Base-by-base conservation (phyloP, 768 basidiomycete species). In the Boletales sp. region DNA sequence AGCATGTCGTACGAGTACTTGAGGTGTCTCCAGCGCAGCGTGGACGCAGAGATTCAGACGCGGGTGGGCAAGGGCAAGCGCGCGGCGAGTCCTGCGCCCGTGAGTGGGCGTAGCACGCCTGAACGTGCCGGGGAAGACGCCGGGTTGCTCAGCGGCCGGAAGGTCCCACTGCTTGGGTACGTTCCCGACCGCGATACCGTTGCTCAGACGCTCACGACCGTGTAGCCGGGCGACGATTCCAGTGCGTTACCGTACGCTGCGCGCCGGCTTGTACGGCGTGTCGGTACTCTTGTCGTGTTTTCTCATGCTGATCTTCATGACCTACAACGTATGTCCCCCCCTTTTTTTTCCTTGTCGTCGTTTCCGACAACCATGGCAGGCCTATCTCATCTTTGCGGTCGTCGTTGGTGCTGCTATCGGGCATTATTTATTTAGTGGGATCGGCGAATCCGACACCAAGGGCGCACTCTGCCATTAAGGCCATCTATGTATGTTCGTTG, bases 241-340 rank as follows among this genome's bases (percentile, higher is more conserved):
- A 0, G 36, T 4, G 35, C 46, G 70, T 8, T 69, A 74, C 36
- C 81, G 86, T 19, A 52, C 74, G n/a, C 58, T 84, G 39, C 77
- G 90, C 21, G 86, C 90, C 7, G 57, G 65, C 2, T 64, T 91
- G 34, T 95, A 94, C 59, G 90, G 85, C n/a, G 68, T 75, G 5
- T 81, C 81, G 3, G 82, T 92, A 18, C 85, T 86, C 66, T 67
- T 92, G 51, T 89, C 89, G 32, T 89, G 87, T 75, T 90, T 91
- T 79, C 80, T 92, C 64, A 97, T 97, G 93, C 74, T 97, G 50
- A 84, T 95, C 36, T 94, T 92, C 69, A 95, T 97, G 93, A 95
- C 93, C 5, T 97, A 94, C 72, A 97, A 97, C 57, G 90, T 92
- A 51, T 61, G 88, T 72, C 19, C 15, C 27, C 8, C 36, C 17